Base-by-base conservation (phyloP, 805 yeast genomes). In the Torulaspora quercuum region DNA sequence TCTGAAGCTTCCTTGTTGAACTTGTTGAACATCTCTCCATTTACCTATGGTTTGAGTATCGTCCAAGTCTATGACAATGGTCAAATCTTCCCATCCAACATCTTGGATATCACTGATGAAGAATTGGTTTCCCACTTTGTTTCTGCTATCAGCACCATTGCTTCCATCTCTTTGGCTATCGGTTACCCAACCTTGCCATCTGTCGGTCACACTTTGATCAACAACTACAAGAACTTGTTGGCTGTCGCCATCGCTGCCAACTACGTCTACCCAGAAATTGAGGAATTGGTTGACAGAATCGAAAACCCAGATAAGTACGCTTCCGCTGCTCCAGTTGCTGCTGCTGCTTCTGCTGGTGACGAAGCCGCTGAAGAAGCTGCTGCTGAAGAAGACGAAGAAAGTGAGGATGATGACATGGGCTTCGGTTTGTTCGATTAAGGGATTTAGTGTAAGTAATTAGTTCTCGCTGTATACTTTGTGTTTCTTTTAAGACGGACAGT, bases 231-330 rank as follows among this genome's bases (percentile, higher is more conserved):
- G 94, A 83, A 90, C 78, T 79, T 92, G 67, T 78, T 92, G 71
- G 95, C 97, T 65, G 80, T 92, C 65, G 94, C 98, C 54, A 77
- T 92, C 74, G 98, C 96, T 67, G 81, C 97, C 66, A 96, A 92
- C 71, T 92, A 89, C 86, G 84, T 96, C 67, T 92, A 82, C 78
- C 97, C 94, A 75, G 97, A 95, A 72, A 85, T 95, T 59, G 99
- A 89, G 79, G 89, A 90, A 57, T 82, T 92, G 78, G 87, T 87
- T 84, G 99, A 92, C 84, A 86, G 97, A 78, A 78, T 92, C 64
- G 97, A 95, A 71, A 90, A 92, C 94, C 99, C 99, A 71, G 97
- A 92, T 53, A 95, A 95, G 71, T 92, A 90, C 75, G 98, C 97
- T 68, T 82, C 97, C 65, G 94, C 96, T 74, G 97, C 97, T 64